These are phyloP conservation scores for Candida buenavistaensis DNA, from an alignment of 1,139 yeast species.

Conservation along the genomic window DNA sequence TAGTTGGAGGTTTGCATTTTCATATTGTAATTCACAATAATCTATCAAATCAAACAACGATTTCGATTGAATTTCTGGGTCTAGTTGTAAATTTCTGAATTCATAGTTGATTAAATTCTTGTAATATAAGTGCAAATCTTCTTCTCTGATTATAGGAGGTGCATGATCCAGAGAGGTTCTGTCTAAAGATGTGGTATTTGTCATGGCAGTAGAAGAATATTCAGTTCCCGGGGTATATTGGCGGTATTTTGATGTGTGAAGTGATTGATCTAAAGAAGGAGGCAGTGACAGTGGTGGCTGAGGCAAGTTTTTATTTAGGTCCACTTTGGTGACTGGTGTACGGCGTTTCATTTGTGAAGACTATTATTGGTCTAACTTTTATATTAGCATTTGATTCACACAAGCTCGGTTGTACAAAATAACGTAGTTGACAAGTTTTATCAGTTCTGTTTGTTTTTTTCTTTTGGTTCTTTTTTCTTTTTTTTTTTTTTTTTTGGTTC, in stretches of 20 bases:
- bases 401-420: too few species aligned
- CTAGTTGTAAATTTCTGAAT: conserved; percentile 39
- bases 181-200: conserved; percentile 1
- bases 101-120: conserved; percentile 33
- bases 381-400: background rate
- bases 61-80: conserved; percentile 28
- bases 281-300: background rate
- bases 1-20: conserved; percentile 20
- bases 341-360: background rate
- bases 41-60: conserved; percentile 47
- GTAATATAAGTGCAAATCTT: conserved; percentile 20
- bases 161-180: background rate
- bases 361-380: background rate
- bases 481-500: too few species aligned
- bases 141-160: conserved; percentile 8
- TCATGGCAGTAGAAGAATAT: conserved; percentile 1
- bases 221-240: background rate
- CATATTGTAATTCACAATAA: conserved; percentile 42
- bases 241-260: conserved; percentile 1
- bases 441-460: too few species aligned
- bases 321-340: background rate
- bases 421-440: too few species aligned
- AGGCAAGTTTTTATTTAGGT: background rate
- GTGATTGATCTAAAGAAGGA: background rate
- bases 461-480: too few species aligned